A percentile compares a stretch with the other conserved stretches of the same genome.
These are phyloP conservation scores for Phellopilus nigrolimitatus DNA, from an alignment of 1,284 basidiomycete species.

Conservation along the genomic window DNA sequence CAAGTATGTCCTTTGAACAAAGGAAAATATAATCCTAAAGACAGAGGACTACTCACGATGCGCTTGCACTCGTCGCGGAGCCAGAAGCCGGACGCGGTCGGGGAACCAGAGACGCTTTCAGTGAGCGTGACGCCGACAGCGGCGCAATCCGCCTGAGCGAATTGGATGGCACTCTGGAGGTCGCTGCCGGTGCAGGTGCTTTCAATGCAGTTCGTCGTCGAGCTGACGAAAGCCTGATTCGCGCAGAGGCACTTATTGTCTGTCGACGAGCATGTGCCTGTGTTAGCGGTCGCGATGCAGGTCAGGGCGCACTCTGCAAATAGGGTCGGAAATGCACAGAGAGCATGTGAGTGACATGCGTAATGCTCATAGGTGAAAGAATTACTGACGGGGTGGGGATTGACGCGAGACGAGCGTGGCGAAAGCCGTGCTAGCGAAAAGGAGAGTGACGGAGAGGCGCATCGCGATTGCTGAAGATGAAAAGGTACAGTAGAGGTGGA, in stretches of 20 bases:
- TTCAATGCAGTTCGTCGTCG: constrained; percentile 44
- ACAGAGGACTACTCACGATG: not conserved
- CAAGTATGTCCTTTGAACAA: not conserved
- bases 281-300: constrained; percentile 41
- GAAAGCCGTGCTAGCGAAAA: constrained; percentile 39
- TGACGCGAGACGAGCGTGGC: constrained; percentile 35
- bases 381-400: constrained; percentile 37
- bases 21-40: not conserved
- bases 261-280: constrained; percentile 35
- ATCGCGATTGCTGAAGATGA: constrained; percentile 34
- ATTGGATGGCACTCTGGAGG: constrained; percentile 39
- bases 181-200: constrained; percentile 42
- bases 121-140: constrained; percentile 50
- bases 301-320: constrained; percentile 41
- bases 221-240: constrained; percentile 38
- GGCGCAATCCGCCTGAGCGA: constrained; percentile 42
- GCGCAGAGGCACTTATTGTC: constrained; percentile 54
- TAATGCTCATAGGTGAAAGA: not conserved
- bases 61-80: not conserved
- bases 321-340: not conserved
- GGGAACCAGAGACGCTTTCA: not conserved
- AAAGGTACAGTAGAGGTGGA: constrained; percentile 16
- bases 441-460: constrained; percentile 47
- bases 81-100: constrained; percentile 16
- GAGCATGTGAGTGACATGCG: not conserved